Percentiles rank a stretch among this genome's conserved stretches.
Conservation (phyloP, 2,329 filamentous ascomycete species). For the Sphaerostilbella broomeana region DNA sequence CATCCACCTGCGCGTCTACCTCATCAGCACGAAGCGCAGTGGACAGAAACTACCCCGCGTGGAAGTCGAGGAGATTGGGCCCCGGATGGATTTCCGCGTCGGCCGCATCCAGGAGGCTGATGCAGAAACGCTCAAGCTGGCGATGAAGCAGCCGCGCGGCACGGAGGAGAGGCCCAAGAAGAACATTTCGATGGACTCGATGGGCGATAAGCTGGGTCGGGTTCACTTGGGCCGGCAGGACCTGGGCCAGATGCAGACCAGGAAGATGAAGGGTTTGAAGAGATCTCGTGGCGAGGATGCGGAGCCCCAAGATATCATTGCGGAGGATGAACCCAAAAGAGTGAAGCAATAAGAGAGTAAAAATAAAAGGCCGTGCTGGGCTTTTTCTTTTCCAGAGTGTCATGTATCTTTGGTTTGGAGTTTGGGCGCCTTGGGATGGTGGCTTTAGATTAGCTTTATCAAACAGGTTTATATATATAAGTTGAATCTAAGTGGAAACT, state of each 20-base stretch:
- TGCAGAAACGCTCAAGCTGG: slow-evolving; percentile 74
- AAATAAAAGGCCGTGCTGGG: background rate
- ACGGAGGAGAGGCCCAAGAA: slow-evolving; percentile 80
- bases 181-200: slow-evolving; percentile 84
- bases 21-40: slow-evolving; percentile 77
- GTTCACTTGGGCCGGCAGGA: slow-evolving; percentile 91
- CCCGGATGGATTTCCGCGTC: slow-evolving; percentile 83
- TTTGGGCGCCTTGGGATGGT: slow-evolving; percentile 28
- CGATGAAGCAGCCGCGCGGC: slow-evolving; percentile 76
- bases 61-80: slow-evolving; percentile 92
- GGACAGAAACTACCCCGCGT: slow-evolving; percentile 84
- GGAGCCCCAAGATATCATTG: slow-evolving; percentile 38
- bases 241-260: slow-evolving; percentile 77
- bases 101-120: slow-evolving; percentile 77
- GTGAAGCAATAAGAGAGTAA: slow-evolving; percentile 27
- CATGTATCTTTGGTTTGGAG: slow-evolving; percentile 20
- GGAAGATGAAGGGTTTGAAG: slow-evolving; percentile 99
- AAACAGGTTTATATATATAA: slow-evolving; percentile 10
- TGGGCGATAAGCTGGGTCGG: slow-evolving; percentile 94
- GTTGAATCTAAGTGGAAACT: too few relatives aligned
- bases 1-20: slow-evolving; percentile 71
- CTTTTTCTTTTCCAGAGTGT: slow-evolving; percentile 1
- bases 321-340: slow-evolving; percentile 32
- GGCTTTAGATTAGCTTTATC: slow-evolving; percentile 13
- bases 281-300: slow-evolving; percentile 59